phyloP scores from a whole-genome alignment of 179 eudicot species.

The Pouteria campechiana region DNA sequence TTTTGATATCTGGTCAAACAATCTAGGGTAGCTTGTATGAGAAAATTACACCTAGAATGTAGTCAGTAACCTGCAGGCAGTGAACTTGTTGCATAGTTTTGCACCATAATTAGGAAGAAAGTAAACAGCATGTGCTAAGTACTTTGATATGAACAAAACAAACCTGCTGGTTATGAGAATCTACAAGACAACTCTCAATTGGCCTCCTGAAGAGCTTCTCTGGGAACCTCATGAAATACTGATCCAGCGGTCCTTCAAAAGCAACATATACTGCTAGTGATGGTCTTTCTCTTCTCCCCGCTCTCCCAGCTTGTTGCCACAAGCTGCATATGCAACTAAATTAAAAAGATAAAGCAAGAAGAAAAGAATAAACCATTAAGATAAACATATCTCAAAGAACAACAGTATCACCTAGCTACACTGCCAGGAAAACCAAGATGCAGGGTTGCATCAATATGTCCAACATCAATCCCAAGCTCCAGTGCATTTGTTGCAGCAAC shows the following conservation, averaged over 20 bases:
- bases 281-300: constrained; percentile 87
- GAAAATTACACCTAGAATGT: too few species aligned
- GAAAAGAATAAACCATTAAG: not conserved
- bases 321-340: constrained; percentile 28
- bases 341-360: not conserved
- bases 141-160: not conserved
- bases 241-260: constrained; percentile 97
- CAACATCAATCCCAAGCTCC: constrained; percentile 98
- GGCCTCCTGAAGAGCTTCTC: constrained; percentile 69
- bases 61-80: too few species aligned
- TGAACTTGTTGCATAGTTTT: too few species aligned
- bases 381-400: constrained; percentile 1
- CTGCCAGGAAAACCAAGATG: constrained; percentile 99
- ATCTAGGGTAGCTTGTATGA: too few species aligned
- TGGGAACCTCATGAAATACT: constrained; percentile 88
- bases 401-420: constrained; percentile 62
- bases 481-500: constrained; percentile 97
- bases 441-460: constrained; percentile 84
- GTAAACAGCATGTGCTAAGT: not conserved
- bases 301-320: constrained; percentile 99
- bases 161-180: constrained; percentile 83
- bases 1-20: too few species aligned
- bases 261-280: constrained; percentile 95
- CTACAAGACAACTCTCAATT: constrained; percentile 88
- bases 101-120: too few species aligned